phyloP scores from a whole-genome alignment of 495 filamentous ascomycete genomes.

The Paragyromitra xinjiangensis region DNA sequence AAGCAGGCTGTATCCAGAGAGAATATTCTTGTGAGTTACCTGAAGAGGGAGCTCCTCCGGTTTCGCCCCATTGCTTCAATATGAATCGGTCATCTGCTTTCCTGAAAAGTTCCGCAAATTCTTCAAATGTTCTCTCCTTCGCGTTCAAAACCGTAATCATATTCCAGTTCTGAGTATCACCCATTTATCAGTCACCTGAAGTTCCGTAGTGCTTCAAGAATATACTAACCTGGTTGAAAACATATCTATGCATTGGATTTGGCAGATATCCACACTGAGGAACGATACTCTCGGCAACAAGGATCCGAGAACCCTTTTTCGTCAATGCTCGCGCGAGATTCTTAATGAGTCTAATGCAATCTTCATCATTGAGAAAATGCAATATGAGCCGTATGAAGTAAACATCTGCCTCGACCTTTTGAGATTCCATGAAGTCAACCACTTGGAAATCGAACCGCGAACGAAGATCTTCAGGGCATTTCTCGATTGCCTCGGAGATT shows the following conservation, averaged over 20 bases:
- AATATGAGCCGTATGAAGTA: slow-evolving; percentile 67
- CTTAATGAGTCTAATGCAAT: slow-evolving; percentile 61
- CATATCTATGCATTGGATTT: slow-evolving; percentile 35
- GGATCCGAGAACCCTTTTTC: slow-evolving; percentile 59
- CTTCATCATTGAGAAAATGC: slow-evolving; percentile 65
- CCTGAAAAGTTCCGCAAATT: slow-evolving; percentile 56
- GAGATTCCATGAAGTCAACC: slow-evolving; percentile 64
- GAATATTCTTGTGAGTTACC: slow-evolving; percentile 35
- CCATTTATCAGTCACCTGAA: not conserved
- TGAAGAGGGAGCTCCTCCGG: slow-evolving; percentile 37
- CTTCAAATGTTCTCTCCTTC: slow-evolving; percentile 57
- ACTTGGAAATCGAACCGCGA: slow-evolving; percentile 61
- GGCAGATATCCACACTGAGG: slow-evolving; percentile 52
- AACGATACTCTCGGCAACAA: slow-evolving; percentile 64
- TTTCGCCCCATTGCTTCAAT: slow-evolving; percentile 45
- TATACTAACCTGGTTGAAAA: slow-evolving; percentile 31
- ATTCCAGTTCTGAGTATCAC: slow-evolving; percentile 29
- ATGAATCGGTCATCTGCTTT: slow-evolving; percentile 55
- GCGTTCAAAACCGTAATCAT: slow-evolving; percentile 55
- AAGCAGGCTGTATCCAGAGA: not conserved
- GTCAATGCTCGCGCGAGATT: slow-evolving; percentile 60
- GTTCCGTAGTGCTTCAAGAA: too few species aligned
- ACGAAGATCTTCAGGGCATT: slow-evolving; percentile 55
- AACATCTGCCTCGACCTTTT: slow-evolving; percentile 64
- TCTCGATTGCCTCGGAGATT: slow-evolving; percentile 52